Evolutionary conservation across 2,329 filamentous ascomycete genomes (phyloP).

Genomic region (Fusarium sp.): DNA sequence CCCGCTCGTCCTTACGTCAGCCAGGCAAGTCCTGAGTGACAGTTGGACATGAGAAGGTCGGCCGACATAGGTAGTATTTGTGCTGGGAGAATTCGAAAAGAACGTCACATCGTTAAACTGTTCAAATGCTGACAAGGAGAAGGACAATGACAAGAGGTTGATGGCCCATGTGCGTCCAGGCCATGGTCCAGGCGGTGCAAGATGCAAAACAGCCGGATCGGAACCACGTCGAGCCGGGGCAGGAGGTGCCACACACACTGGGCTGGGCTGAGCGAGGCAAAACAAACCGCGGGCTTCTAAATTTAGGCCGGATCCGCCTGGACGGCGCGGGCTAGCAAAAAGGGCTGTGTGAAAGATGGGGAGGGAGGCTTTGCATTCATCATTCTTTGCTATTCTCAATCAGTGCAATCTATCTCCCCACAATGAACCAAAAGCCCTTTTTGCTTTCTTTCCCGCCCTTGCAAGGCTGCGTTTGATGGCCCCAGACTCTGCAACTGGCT

Average conservation of each 20-base stretch:
- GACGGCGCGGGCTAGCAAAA: constrained; percentile 29
- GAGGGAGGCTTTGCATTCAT: constrained; percentile 29
- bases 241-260: not conserved
- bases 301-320: constrained; percentile 42
- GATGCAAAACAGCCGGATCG: constrained; percentile 14
- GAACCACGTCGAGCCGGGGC: constrained; percentile 26
- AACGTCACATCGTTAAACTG: too few relatives aligned
- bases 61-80: not conserved
- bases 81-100: too few relatives aligned
- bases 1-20: constrained; percentile 2
- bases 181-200: constrained; percentile 14
- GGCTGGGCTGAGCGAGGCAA: constrained; percentile 45
- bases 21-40: not conserved
- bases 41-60: not conserved
- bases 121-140: not conserved
- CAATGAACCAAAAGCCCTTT: not conserved
- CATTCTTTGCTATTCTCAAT: not conserved
- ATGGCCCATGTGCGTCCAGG: not conserved
- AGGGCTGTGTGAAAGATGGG: constrained; percentile 38
- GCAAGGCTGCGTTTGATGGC: constrained; percentile 16
- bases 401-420: not conserved
- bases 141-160: not conserved
- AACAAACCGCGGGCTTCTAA: constrained; percentile 42
- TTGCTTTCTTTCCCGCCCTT: not conserved
- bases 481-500: too few relatives aligned